phyloP scores from a whole-genome alignment of 805 yeast genomes.

The Nematodospora valgi region DNA sequence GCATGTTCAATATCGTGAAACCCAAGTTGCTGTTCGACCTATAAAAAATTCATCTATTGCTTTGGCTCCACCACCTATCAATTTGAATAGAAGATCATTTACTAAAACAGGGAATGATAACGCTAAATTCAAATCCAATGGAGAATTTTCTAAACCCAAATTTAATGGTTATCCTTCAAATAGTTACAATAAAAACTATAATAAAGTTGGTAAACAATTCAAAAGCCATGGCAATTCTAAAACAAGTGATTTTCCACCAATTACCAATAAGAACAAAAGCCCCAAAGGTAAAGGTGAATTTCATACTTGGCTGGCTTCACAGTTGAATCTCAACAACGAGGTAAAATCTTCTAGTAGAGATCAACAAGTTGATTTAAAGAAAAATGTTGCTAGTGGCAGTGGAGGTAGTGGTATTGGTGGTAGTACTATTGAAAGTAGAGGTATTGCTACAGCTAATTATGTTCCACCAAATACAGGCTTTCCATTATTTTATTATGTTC shows the following conservation, averaged over 20 bases:
- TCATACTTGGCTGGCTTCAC: slow-evolving; percentile 8
- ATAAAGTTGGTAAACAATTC: neutral
- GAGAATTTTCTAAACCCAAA: slow-evolving; percentile 4
- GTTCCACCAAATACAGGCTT: slow-evolving; percentile 3
- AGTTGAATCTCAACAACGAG: slow-evolving; percentile 8
- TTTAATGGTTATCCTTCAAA: slow-evolving; percentile 14
- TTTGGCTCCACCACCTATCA: slow-evolving; percentile 82
- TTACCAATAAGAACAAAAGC: too few relatives aligned
- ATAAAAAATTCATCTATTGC: slow-evolving; percentile 23
- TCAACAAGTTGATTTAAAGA: too few relatives aligned
- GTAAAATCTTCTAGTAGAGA: neutral
- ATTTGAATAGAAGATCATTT: slow-evolving; percentile 28
- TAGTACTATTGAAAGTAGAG: neutral
- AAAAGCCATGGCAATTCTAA: too few relatives aligned
- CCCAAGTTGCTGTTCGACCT: slow-evolving; percentile 18
- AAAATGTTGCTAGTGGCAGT: too few relatives aligned
- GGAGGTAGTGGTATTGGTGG: neutral
- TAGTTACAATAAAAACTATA: slow-evolving; percentile 8
- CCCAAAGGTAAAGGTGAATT: slow-evolving; percentile 1
- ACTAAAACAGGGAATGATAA: slow-evolving; percentile 23
- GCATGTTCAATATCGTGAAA: slow-evolving; percentile 81
- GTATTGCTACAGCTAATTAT: neutral
- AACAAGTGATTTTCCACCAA: neutral
- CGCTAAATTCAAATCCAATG: neutral
- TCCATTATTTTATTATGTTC: slow-evolving; percentile 10